A percentile compares a stretch with the other conserved stretches of the same genome.
phyloP scores from a whole-genome alignment of 2,329 filamentous ascomycete species.

The Fusarium bulbicola region DNA sequence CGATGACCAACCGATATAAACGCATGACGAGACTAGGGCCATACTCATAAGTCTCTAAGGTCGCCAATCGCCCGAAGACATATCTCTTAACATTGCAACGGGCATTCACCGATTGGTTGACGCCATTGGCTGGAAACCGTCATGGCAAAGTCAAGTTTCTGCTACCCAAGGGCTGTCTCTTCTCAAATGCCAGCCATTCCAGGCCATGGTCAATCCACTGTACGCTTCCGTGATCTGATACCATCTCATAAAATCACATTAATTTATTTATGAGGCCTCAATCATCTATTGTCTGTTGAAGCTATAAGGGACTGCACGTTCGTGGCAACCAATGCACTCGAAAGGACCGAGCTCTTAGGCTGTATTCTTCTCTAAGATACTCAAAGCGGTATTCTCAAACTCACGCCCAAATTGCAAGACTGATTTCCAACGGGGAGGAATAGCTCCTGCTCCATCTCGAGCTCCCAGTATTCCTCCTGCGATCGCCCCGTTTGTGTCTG shows the following conservation, averaged over 20 bases:
- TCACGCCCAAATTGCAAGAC: slow-evolving; percentile 52
- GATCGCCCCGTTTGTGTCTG: slow-evolving; percentile 58
- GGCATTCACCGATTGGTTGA: too few relatives aligned
- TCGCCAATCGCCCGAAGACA: too few relatives aligned
- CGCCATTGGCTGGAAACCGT: too few relatives aligned
- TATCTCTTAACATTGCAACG: too few relatives aligned
- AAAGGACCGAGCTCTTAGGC: background rate
- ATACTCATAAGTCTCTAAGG: too few relatives aligned
- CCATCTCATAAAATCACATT: background rate
- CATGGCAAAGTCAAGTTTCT: too few relatives aligned
- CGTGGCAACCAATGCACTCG: fast-evolving
- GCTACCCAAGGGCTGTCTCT: too few relatives aligned
- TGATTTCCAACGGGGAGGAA: slow-evolving; percentile 53
- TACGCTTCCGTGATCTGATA: background rate
- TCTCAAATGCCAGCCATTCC: background rate
- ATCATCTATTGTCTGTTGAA: too few relatives aligned
- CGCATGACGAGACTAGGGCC: too few relatives aligned
- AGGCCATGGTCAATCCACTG: background rate
- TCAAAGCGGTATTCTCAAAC: slow-evolving; percentile 40
- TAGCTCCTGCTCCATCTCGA: slow-evolving; percentile 52
- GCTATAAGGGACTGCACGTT: background rate
- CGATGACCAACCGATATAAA: too few relatives aligned
- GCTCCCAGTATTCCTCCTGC: slow-evolving; percentile 57
- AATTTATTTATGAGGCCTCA: background rate
- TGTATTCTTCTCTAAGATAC: background rate